Base-by-base conservation (phyloP, 768 basidiomycete species). In the Macrolepiota albuminosa region DNA sequence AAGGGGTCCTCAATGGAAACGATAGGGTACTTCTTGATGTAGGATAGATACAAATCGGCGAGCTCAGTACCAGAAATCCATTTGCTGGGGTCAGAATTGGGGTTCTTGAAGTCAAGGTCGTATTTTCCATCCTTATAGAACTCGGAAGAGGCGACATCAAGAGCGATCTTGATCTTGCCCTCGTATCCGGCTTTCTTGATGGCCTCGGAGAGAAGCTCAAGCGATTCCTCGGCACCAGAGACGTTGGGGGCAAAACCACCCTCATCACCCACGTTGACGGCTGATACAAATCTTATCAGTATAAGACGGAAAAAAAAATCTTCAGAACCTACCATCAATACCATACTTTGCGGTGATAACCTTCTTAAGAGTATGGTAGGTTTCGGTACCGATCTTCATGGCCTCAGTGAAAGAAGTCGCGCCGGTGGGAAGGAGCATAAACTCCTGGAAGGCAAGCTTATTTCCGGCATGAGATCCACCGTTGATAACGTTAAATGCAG, bases 121-220 rank as follows among this genome's bases (percentile, higher is more conserved):
- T 99, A 99, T 80, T 98, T 98, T 68, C 95, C 96, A 6, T 98
- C 95, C 86, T 97, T 98, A 88, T 93, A 99, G 84, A 99, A 99
- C 76, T 99, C 97, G 74, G 96, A 98, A 2, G 95, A 97, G 58
- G 97, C 97, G 65, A 97, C 95, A 69, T 97, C 96, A 65, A 99
- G 91, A 61, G 91, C 96, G 73, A 99, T 98, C 78, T 98, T 92
- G 78, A 99, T 88, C 81, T 97, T 97, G 71, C 94, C 97, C 73
- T 96, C 91, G 76, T 97, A 98, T 45, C 97, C 97, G 29, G 97
- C 95, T 80, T 94, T 92, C 76, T 91, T 89, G 82, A 99, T 98
- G 68, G 97, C 97, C 73, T 96, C 93, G 46, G 84, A 83, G 62
- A 99, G 84, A 68, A 99, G 87, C 68, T 99, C 96, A 63, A 98